These are phyloP conservation scores for Excoecaria agallocha DNA, from an alignment of 345 rosid species.

Conservation along the genomic window DNA sequence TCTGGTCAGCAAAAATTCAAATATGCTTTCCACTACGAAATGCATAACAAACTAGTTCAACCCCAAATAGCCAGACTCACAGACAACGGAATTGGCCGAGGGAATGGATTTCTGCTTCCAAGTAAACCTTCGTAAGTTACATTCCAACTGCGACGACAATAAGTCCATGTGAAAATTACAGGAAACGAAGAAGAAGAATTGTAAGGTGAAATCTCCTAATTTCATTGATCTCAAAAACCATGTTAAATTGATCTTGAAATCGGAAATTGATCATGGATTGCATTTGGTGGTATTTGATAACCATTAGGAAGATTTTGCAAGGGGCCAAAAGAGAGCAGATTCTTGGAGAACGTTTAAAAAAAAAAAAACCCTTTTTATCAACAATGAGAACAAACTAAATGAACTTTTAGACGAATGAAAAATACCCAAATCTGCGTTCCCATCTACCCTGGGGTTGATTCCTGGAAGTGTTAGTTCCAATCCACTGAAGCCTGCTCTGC, in stretches of 20 bases:
- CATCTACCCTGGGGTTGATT: conserved; percentile 14
- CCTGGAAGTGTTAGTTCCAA: conserved; percentile 16
- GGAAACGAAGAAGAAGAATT: neutral
- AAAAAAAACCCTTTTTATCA: neutral
- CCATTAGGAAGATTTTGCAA: neutral
- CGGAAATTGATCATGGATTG: neutral
- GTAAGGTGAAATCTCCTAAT: neutral
- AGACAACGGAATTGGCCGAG: conserved; percentile 63
- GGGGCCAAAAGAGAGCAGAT: neutral
- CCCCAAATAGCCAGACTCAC: conserved; percentile 37
- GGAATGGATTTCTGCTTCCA: conserved; percentile 55
- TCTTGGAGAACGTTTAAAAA: neutral
- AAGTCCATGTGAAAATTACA: neutral
- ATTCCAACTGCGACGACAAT: conserved; percentile 46
- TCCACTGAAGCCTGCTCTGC: conserved; percentile 29
- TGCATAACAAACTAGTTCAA: neutral
- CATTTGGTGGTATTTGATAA: neutral
- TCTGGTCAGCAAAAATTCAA: neutral
- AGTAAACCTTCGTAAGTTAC: conserved; percentile 64
- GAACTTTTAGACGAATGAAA: neutral
- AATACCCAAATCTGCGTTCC: conserved; percentile 21
- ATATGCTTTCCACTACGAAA: neutral
- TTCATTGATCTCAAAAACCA: neutral
- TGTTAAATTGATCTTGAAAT: too few relatives aligned
- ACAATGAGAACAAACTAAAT: neutral